Base-by-base conservation (phyloP, 495 filamentous ascomycete species). In the Neurospora sp. region DNA sequence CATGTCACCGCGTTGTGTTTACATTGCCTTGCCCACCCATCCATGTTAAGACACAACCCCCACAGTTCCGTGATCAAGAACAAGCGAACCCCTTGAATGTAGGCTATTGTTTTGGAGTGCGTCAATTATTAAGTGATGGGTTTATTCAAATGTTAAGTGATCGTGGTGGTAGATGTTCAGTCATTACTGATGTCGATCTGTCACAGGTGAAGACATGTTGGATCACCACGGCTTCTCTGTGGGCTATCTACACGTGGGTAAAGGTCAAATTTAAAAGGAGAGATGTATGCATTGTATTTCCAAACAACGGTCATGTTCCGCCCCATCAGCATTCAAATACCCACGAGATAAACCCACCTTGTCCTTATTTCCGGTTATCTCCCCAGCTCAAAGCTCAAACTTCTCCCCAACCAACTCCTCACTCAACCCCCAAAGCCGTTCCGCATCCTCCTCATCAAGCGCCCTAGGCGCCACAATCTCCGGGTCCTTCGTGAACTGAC, bases 361-460 rank as follows among this genome's bases (percentile, higher is more conserved):
- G 10, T 21, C 6, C 37, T 21, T 15, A 39, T 34, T 48, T 11
- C 31, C 42, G 19, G n/a, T 21, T n/a, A n/a, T 21, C 9, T 31
- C 38, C 11, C 39, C 39, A 13, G 15, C n/a, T 37, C 62, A 72
- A 31, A 59, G n/a, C 5, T 39, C 62, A 73, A 85, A 85, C 48
- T 80, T 81, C 74, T 85, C 76, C 11, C 79, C 81, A 3, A 87
- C 79, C 70, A 87, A 76, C 69, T 81, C 74, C 73, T 86, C 83
- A 71, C 83, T 86, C 45, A 82, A 54, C 54, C 70, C 74, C 85
- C 85, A 87, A 28, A 87, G 74, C 72, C 77, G 79, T 72, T 71
- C 40, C 36, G 78, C 79, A 21, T 84, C 80, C 71, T 81, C 82
- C 45, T 86, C 76, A 77, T 87, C 85, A 43, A 83, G 78, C 0